A percentile compares a stretch with the other conserved stretches of the same genome.
Evolutionary conservation across 768 basidiomycete species (phyloP).

Genomic region (Scleroderma citrinum): DNA sequence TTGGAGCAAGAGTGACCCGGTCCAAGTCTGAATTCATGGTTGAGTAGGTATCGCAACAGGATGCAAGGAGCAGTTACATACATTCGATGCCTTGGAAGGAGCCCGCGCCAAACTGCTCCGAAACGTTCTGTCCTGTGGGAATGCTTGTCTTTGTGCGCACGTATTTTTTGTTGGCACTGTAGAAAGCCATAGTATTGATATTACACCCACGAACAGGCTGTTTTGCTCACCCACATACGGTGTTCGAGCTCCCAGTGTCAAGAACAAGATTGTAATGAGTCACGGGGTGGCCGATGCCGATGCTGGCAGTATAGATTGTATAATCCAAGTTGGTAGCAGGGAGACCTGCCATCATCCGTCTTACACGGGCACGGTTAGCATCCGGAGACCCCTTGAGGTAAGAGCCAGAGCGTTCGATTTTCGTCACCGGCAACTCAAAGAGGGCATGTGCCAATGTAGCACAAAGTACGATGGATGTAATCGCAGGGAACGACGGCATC

Average conservation of each 20-base stretch:
- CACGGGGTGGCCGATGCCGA: slow-evolving; percentile 22
- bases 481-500: background rate
- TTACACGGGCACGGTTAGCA: slow-evolving; percentile 14
- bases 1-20: slow-evolving; percentile 18
- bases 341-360: slow-evolving; percentile 1
- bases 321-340: slow-evolving; percentile 11
- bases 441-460: slow-evolving; percentile 5
- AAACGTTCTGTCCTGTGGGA: slow-evolving; percentile 18
- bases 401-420: slow-evolving; percentile 6
- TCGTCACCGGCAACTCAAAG: slow-evolving; percentile 9
- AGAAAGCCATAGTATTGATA: background rate
- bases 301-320: slow-evolving; percentile 13
- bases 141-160: slow-evolving; percentile 17
- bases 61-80: background rate
- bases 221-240: slow-evolving; percentile 16
- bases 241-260: slow-evolving; percentile 30
- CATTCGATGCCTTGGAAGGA: slow-evolving; percentile 32
- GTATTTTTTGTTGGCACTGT: slow-evolving; percentile 13
- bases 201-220: background rate
- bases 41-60: background rate
- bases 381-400: slow-evolving; percentile 15
- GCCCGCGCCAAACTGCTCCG: slow-evolving; percentile 6
- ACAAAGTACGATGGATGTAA: slow-evolving; percentile 1
- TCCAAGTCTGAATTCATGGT: slow-evolving; percentile 16
- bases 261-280: slow-evolving; percentile 25